Conservation (phyloP, 768 basidiomycete genomes). For the Termitomyces heimii region DNA sequence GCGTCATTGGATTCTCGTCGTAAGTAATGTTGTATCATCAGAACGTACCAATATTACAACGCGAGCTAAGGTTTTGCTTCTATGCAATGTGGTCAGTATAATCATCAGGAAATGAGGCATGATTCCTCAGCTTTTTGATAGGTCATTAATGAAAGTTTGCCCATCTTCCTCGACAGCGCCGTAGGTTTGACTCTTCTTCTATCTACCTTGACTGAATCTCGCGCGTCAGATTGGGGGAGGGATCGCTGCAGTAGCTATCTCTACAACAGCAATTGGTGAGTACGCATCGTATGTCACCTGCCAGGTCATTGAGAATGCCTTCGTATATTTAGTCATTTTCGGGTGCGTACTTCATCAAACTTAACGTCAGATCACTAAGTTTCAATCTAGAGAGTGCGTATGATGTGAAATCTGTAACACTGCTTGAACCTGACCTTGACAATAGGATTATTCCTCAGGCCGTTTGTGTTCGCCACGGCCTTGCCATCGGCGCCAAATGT, state of each 20-base stretch:
- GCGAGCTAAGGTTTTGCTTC: conserved; percentile 60
- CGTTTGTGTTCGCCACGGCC: conserved; percentile 72
- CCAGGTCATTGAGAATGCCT: not conserved
- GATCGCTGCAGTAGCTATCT: conserved; percentile 70
- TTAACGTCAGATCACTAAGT: not conserved
- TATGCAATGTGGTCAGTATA: conserved; percentile 76
- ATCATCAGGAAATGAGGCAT: not conserved
- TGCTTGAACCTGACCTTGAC: not conserved
- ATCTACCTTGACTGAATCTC: not conserved
- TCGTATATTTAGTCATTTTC: conserved; percentile 58
- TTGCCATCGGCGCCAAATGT: conserved; percentile 73
- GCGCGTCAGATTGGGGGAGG: conserved; percentile 50
- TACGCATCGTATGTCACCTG: not conserved
- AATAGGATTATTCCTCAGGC: conserved; percentile 63
- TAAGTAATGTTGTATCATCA: conserved; percentile 26
- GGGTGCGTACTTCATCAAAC: conserved; percentile 46
- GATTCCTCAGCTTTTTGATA: conserved; percentile 20
- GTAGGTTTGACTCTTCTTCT: conserved; percentile 26
- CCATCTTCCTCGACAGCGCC: conserved; percentile 77
- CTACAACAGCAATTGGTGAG: conserved; percentile 67
- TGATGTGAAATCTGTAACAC: not conserved
- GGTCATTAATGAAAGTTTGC: conserved; percentile 81
- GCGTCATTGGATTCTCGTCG: conserved; percentile 93
- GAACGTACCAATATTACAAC: not conserved
- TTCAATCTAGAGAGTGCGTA: conserved; percentile 63